Base-by-base conservation (phyloP, 495 filamentous ascomycete species). In the Rostrohypoxylon terebratum region DNA sequence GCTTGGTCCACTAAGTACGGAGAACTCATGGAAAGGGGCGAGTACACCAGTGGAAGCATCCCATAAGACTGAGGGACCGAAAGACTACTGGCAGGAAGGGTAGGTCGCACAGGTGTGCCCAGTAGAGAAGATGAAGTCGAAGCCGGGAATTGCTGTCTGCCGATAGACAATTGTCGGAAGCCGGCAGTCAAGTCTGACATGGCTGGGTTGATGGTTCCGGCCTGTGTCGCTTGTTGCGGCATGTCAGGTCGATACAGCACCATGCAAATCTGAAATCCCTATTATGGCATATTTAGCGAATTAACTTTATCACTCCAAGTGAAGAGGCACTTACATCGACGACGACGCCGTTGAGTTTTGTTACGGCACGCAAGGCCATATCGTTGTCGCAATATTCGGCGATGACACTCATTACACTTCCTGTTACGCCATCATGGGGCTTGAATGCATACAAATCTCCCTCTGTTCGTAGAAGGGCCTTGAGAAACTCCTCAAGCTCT, bases 331-430 rank as follows among this genome's bases (percentile, higher is more conserved):
- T 81, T 71, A 89, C 89, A 61, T 83, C 78, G 65, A 88, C 64
- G 1, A 80, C 78, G 21, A 78, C 71, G 20, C 83, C 82, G 71
- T 87, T 86, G 53, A 87, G 77, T 63, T 74, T 77, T 1, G 75
- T 60, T 4, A 81, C 75, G 13, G 78, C 81, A 1, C 71, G 63
- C 11, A 81, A 20, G 21, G 83, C 78, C 57, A 74, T 68, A 9
- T 81, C 72, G 53, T 77, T 78, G 51, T 91, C 87, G 51, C 79
- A 86, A 74, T 86, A 93, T 68, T 93, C 90, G 8, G 76, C 82
- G 60, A 85, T 53, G 9, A 84, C 81, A 23, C 74, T 78, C 59
- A 83, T 79, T 14, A 74, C 66, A 28, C 77, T 80, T 34, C 81
- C 76, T 10, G 82, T 78, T 11, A 77, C 55, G 1, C 75, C 71